Evolutionary conservation across 2,329 filamentous ascomycete genomes (phyloP).

Genomic region (Fusarium fujikuroi): DNA sequence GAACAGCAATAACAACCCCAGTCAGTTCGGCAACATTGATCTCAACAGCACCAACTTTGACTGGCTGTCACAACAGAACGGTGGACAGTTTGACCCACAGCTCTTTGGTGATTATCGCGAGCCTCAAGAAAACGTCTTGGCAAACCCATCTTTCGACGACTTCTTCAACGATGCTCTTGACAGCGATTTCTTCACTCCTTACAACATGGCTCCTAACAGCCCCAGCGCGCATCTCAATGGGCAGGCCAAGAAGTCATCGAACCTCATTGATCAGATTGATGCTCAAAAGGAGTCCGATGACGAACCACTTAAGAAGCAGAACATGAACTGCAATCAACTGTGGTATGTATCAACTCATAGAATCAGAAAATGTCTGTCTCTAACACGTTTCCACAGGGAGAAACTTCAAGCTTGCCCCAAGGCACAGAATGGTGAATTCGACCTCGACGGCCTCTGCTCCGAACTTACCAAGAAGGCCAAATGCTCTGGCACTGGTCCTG

Average conservation of each 20-base stretch:
- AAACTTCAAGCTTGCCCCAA: constrained; percentile 87
- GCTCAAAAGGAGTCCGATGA: constrained; percentile 77
- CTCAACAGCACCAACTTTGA: constrained; percentile 70
- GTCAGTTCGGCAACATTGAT: constrained; percentile 50
- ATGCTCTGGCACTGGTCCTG: constrained; percentile 89
- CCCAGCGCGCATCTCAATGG: constrained; percentile 45
- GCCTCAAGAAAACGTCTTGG: constrained; percentile 82
- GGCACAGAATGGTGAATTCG: constrained; percentile 90
- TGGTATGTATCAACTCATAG: constrained; percentile 71
- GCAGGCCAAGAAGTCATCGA: constrained; percentile 62
- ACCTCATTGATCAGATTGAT: constrained; percentile 82
- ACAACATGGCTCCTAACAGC: constrained; percentile 71
- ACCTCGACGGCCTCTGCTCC: constrained; percentile 91
- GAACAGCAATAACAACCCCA: constrained; percentile 49
- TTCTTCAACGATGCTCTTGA: constrained; percentile 83
- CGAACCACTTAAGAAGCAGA: constrained; percentile 64
- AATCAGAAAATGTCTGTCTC: neutral
- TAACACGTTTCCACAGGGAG: constrained; percentile 74
- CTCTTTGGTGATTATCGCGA: constrained; percentile 94
- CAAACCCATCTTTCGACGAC: constrained; percentile 76
- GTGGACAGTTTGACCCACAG: constrained; percentile 88
- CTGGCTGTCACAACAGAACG: constrained; percentile 83
- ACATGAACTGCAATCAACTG: constrained; percentile 89
- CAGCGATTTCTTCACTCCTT: constrained; percentile 82
- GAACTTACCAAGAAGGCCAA: constrained; percentile 96